Base-by-base conservation (phyloP, 2,329 filamentous ascomycete genomes). In the Arthrobotrys iridis region DNA sequence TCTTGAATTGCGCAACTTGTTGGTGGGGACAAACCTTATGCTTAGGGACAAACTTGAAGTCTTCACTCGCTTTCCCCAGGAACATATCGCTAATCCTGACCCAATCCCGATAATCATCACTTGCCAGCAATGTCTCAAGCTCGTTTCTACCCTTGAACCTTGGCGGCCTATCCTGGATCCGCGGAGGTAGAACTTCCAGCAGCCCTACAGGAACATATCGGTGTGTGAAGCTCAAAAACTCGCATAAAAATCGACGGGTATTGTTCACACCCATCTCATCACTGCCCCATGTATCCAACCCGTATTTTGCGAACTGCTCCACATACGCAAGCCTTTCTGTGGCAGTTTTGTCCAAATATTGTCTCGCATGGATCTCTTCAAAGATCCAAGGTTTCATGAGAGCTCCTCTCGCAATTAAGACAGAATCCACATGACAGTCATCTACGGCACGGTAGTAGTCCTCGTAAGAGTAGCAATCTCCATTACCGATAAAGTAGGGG, bases 1-100 rank as follows among this genome's bases (percentile, higher is more conserved):
- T 59, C 40, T 46, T 41, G 59, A 50, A 37, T 58, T 30, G 18
- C 63, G 48, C 50, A 30, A 46, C 40, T 30, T 20, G 46, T 18
- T 33, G 18, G 4, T 22, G 28, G 43, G 30, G 96, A 50, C 92
- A 95, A 71, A 79, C 78, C 85, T 97, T 98, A 85, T 99, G 95
- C 86, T 99, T 99, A 2, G 95, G 95, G 83, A 94, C 89, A 83
- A 98, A 99, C 78, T 91, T 90, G 86, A 98, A 99, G 79, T 92
- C 90, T 40, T 91, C 89, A 79, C 96, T 92, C 4, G 93, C 91
- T 48, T 93, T 93, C 5, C 95, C 95, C 15, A 99, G 86, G 85
- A 96, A 99, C 93, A 99, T 98, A 82, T 99, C 95, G 82, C 94
- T 96, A 80, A 99, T 96, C 85, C 97, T 98, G 82, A 99, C 93